A percentile compares a stretch with the other conserved stretches of the same genome.
Conservation (phyloP, 2,329 filamentous ascomycete species). For the Neocucurbitaria cava region DNA sequence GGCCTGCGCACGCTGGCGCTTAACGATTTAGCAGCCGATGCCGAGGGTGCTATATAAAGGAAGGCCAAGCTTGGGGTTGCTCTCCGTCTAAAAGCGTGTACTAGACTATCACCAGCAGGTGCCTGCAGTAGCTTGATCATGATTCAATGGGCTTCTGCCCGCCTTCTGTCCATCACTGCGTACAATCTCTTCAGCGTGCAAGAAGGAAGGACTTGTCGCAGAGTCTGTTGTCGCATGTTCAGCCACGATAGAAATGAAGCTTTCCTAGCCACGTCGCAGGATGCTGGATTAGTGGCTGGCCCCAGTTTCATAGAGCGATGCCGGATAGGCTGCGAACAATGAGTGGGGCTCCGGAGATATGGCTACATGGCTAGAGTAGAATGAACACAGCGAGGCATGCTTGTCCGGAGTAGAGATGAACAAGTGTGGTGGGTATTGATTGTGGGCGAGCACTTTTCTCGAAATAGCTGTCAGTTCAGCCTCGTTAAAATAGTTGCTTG, state of each 20-base stretch:
- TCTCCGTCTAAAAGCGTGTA: conserved; percentile 9
- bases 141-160: neutral
- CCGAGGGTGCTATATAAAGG: conserved; percentile 37
- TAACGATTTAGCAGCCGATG: conserved; percentile 29
- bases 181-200: neutral
- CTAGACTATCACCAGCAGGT: conserved; percentile 7
- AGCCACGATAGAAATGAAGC: conserved; percentile 15
- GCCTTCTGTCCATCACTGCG: neutral
- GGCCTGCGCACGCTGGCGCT: conserved; percentile 38
- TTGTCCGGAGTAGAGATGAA: neutral
- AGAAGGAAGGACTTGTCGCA: neutral
- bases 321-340: conserved; percentile 15
- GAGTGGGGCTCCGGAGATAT: conserved; percentile 18
- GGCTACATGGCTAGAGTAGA: neutral
- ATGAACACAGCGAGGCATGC: neutral
- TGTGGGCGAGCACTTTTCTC: conserved; percentile 7
- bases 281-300: conserved; percentile 12
- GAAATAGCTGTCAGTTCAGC: conserved; percentile 10
- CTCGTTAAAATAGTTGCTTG: neutral
- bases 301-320: conserved; percentile 10
- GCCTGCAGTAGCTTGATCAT: conserved; percentile 1
- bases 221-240: conserved; percentile 5
- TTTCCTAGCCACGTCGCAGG: conserved; percentile 16
- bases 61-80: conserved; percentile 27
- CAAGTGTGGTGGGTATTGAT: neutral